These are phyloP conservation scores for Panus rudis DNA, from an alignment of 768 basidiomycete species.

Conservation along the genomic window DNA sequence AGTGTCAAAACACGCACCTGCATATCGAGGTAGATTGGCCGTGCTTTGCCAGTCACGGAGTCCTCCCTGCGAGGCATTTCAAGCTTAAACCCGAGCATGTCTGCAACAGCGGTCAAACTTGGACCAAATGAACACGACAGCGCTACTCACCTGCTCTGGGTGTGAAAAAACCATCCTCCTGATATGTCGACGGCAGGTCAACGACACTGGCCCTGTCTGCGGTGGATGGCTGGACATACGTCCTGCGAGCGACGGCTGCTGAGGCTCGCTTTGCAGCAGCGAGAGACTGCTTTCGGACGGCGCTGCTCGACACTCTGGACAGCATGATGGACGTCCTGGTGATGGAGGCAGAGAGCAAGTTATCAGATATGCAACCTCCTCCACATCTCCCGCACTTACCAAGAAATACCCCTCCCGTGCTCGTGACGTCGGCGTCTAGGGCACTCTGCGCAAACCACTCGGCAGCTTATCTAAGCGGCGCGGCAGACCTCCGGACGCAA, in stretches of 20 bases:
- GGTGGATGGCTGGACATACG: conserved; percentile 75
- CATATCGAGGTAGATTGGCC: conserved; percentile 98
- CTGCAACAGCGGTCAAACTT: conserved; percentile 29
- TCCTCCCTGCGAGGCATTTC: conserved; percentile 56
- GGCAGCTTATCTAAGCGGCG: no score
- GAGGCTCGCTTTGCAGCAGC: conserved; percentile 10
- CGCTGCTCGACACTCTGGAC: conserved; percentile 20
- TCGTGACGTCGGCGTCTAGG: no score
- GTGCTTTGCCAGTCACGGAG: conserved; percentile 49
- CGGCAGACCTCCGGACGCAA: no score
- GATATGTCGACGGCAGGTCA: conserved; percentile 69
- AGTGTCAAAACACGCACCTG: conserved; percentile 64
- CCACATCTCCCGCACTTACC: no score
- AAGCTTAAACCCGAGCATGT: conserved; percentile 87
- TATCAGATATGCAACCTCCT: no score
- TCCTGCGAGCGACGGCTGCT: conserved; percentile 32
- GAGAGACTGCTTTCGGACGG: conserved; percentile 17
- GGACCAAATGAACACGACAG: not conserved
- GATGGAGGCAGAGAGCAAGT: no score
- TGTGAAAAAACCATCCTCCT: conserved; percentile 61
- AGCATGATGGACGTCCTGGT: conserved; percentile 24
- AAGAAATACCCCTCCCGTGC: no score
- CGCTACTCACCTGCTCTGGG: conserved; percentile 54
- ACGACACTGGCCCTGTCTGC: conserved; percentile 80
- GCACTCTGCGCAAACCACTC: no score